phyloP scores from a whole-genome alignment of 805 yeast genomes.

The Pichia cabralensis region DNA sequence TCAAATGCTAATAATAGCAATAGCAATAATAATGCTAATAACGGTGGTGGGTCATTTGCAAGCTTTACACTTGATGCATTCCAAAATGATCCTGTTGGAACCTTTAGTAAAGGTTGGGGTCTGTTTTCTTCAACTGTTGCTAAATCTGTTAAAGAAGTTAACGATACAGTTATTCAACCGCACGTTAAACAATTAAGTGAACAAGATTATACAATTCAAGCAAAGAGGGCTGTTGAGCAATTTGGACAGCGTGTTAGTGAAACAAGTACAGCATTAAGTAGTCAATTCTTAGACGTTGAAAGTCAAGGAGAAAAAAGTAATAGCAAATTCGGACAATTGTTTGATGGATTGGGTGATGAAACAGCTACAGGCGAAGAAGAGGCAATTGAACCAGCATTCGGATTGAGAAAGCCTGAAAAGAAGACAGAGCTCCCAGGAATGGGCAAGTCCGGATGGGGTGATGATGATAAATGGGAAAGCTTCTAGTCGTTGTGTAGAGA shows the following conservation, averaged over 20 bases:
- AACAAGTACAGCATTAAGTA: conserved; percentile 68
- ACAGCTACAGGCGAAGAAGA: conserved; percentile 32
- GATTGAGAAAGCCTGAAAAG: conserved; percentile 44
- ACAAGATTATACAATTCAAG: conserved; percentile 71
- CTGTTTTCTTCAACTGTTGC: conserved; percentile 78
- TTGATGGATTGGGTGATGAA: conserved; percentile 43
- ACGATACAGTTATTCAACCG: conserved; percentile 87
- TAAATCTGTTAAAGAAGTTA: conserved; percentile 76
- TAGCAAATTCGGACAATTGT: conserved; percentile 40
- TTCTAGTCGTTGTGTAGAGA: conserved; percentile 30
- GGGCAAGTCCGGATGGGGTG: conserved; percentile 29
- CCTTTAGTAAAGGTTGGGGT: conserved; percentile 90
- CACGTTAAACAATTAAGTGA: conserved; percentile 70
- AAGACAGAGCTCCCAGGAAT: conserved; percentile 49
- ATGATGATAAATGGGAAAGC: conserved; percentile 57
- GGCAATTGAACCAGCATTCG: conserved; percentile 56
- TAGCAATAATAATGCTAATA: conserved; percentile 7
- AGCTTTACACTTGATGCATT: conserved; percentile 57
- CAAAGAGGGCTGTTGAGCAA: conserved; percentile 89
- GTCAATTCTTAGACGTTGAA: conserved; percentile 19
- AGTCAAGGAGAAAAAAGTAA: conserved; percentile 35
- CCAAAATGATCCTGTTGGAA: conserved; percentile 83
- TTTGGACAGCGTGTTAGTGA: conserved; percentile 92
- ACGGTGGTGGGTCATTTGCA: conserved; percentile 33
- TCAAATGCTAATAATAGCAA: too few species aligned